phyloP scores from a whole-genome alignment of 2,329 filamentous ascomycete genomes.

The Ascocoryne sarcoides region DNA sequence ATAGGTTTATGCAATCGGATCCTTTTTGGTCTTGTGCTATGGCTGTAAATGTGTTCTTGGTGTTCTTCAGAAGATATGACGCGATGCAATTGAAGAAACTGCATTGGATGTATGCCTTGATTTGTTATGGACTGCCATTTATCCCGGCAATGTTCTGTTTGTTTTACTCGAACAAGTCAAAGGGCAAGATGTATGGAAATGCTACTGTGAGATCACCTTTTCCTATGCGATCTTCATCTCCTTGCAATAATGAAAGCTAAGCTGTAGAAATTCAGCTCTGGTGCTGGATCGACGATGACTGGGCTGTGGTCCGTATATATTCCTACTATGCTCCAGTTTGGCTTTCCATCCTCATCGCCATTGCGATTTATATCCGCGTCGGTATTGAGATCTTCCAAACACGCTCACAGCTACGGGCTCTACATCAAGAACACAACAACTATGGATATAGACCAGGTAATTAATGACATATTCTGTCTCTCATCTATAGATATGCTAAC shows the following conservation, averaged over 20 bases:
- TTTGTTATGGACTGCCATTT: slow-evolving; percentile 48
- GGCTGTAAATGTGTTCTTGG: slow-evolving; percentile 53
- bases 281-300: slow-evolving; percentile 66
- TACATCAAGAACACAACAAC: not conserved
- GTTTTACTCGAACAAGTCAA: slow-evolving; percentile 34
- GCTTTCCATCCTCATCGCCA: slow-evolving; percentile 51
- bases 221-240: no score
- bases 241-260: no score
- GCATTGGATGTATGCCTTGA: slow-evolving; percentile 44
- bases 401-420: slow-evolving; percentile 43
- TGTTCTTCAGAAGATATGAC: slow-evolving; percentile 48
- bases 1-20: slow-evolving; percentile 41
- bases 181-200: slow-evolving; percentile 31
- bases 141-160: slow-evolving; percentile 46
- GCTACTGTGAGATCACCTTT: slow-evolving; percentile 27
- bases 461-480: no score
- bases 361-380: slow-evolving; percentile 57
- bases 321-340: slow-evolving; percentile 67
- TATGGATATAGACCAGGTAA: not conserved
- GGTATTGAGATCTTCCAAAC: slow-evolving; percentile 60
- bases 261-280: slow-evolving; percentile 58
- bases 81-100: slow-evolving; percentile 40
- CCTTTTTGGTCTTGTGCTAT: slow-evolving; percentile 49
- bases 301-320: slow-evolving; percentile 64
- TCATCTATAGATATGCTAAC: not conserved